Evolutionary conservation across 768 basidiomycete genomes (phyloP).

Genomic region (Tricholoma terreum): DNA sequence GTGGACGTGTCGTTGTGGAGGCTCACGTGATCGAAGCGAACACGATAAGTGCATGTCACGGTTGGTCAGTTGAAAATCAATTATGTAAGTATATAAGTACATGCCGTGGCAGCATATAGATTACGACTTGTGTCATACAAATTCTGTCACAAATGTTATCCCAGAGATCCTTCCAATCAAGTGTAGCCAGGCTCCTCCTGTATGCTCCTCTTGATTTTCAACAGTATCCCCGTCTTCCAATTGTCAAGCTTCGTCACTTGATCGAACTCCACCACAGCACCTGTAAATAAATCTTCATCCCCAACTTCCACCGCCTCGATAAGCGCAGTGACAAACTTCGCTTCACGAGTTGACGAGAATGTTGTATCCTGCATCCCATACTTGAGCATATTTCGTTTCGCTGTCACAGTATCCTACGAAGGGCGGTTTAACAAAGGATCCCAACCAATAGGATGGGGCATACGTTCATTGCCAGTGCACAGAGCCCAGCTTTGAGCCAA

Average conservation of each 20-base stretch:
- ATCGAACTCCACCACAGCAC: slow-evolving; percentile 88
- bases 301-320: slow-evolving; percentile 63
- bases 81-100: too few species aligned
- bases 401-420: slow-evolving; percentile 77
- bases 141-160: background rate
- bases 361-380: slow-evolving; percentile 83
- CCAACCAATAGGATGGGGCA: slow-evolving; percentile 22
- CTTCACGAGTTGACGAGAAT: slow-evolving; percentile 87
- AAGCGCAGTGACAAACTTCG: slow-evolving; percentile 78
- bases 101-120: too few species aligned
- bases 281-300: slow-evolving; percentile 65
- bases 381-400: slow-evolving; percentile 71
- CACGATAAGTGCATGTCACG: too few species aligned
- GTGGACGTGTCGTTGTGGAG: background rate
- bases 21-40: slow-evolving; percentile 7
- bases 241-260: slow-evolving; percentile 90
- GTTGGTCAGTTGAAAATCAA: too few species aligned
- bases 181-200: slow-evolving; percentile 43
- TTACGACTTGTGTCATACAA: background rate
- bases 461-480: slow-evolving; percentile 85
- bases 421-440: background rate
- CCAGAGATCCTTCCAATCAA: slow-evolving; percentile 19
- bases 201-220: slow-evolving; percentile 85
- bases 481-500: slow-evolving; percentile 85
- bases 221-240: slow-evolving; percentile 90